Evolutionary conservation across 2,329 filamentous ascomycete species (phyloP), one percentile per base, ranked within the genome.

Genomic region (Cercospora zeae-maydis): DNA sequence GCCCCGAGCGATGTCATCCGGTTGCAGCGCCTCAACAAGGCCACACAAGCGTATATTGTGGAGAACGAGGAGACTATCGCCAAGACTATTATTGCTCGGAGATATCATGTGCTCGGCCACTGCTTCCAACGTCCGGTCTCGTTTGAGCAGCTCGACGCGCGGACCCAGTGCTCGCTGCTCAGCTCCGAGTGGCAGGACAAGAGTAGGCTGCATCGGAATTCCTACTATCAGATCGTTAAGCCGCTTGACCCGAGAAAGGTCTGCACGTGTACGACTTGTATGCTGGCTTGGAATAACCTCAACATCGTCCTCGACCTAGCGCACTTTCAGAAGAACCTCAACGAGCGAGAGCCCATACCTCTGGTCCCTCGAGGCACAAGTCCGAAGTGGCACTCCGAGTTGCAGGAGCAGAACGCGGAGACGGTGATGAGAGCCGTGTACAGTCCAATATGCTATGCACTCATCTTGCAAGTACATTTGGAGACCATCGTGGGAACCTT

Each of bases 211-310:
- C 80, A 83, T 70, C 80, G 78, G 62, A 80, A 78, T 47, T 78
- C 79, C 0, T 85, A 83, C 67, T 85, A 83, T 67, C 81, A 82
- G 63, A 83, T 86, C 68, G 76, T 86, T 19, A 75, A 75, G 39
- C 66, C 76, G 0, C 79, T 81, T 0, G 78, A 86, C 64, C 75
- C 78, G 0, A 58, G 71, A 10, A 70, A 78, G n/a, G 73, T 84
- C 3, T 87, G 85, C 74, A 84, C 82, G 1, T 87, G 84, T 68
- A 72, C 84, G 27, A 83, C 81, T 0, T 87, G 85, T 69, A 73
- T 83, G 47, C 69, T 84, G 37, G 78, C 81, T 2, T 87, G 84
- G 85, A 84, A 84, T 66, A 80, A 82, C 13, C 78, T 87, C 5
- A 79, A 79, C 62, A 68, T 85, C 0, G 74, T 80, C 11, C 78